These are phyloP conservation scores for Penicillium polonicum DNA, from an alignment of 2,329 filamentous ascomycete genomes.

Conservation along the genomic window DNA sequence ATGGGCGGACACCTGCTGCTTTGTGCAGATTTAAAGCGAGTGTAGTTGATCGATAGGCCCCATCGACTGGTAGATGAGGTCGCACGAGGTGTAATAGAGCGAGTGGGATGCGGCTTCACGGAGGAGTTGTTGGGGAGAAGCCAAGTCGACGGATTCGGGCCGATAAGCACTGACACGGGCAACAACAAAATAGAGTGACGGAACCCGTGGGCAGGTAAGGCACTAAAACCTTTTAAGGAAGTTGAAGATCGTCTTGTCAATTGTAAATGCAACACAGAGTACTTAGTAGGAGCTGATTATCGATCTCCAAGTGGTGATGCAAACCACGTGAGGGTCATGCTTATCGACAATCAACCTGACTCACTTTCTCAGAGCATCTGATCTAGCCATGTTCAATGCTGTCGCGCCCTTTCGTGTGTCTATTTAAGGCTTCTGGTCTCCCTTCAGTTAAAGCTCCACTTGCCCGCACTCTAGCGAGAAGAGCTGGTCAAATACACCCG, in stretches of 20 bases:
- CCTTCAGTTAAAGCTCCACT: constrained; percentile 13
- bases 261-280: not conserved
- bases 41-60: constrained; percentile 26
- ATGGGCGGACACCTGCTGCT: constrained; percentile 57
- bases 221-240: not conserved
- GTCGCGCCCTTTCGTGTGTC: constrained; percentile 14
- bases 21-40: constrained; percentile 23
- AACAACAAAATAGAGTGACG: not conserved
- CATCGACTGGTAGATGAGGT: constrained; percentile 28
- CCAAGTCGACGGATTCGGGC: constrained; percentile 18
- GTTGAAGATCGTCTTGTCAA: not conserved
- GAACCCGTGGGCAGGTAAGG: not conserved
- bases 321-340: constrained; percentile 26
- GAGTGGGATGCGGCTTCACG: constrained; percentile 7
- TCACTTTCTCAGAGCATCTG: constrained; percentile 7
- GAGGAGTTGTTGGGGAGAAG: constrained; percentile 21
- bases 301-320: constrained; percentile 21
- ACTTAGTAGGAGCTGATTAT: constrained; percentile 4
- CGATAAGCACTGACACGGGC: constrained; percentile 7
- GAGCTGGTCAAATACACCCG: constrained; percentile 8
- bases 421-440: constrained; percentile 19
- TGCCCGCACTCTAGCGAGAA: constrained; percentile 15
- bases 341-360: constrained; percentile 22
- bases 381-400: constrained; percentile 24
- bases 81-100: constrained; percentile 3